These are phyloP conservation scores for Funneliformis geosporum DNA, from an alignment of 192 early-diverging fungal genomes.

Conservation along the genomic window DNA sequence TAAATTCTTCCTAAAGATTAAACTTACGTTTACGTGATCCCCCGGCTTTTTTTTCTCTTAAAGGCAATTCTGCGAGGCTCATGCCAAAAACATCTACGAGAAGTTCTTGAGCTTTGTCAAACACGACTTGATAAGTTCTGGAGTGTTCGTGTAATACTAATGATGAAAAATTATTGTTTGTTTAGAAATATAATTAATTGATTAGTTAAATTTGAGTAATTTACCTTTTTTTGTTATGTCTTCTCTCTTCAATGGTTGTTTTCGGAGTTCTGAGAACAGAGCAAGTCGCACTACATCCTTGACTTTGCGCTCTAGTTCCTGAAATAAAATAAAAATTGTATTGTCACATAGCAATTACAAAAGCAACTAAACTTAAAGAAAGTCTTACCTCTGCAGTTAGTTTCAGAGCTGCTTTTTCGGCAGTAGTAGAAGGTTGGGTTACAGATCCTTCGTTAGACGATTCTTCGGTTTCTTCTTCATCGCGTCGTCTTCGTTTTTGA, in stretches of 20 bases:
- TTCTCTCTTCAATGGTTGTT: slow-evolving; percentile 53
- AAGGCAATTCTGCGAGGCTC: slow-evolving; percentile 58
- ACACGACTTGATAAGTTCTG: slow-evolving; percentile 47
- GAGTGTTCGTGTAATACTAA: slow-evolving; percentile 55
- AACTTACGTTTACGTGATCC: slow-evolving; percentile 33
- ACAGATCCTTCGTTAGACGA: slow-evolving; percentile 9
- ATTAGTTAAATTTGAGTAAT: neutral
- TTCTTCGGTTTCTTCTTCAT: slow-evolving; percentile 9
- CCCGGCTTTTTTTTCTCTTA: slow-evolving; percentile 34
- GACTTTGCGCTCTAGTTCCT: slow-evolving; percentile 60
- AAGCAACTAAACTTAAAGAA: neutral
- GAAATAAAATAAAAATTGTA: neutral
- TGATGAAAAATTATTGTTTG: neutral
- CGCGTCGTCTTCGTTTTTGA: neutral
- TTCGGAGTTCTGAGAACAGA: slow-evolving; percentile 55
- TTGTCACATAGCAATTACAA: neutral
- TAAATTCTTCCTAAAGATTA: neutral
- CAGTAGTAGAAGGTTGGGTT: neutral
- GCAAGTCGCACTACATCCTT: slow-evolving; percentile 66
- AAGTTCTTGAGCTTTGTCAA: slow-evolving; percentile 50
- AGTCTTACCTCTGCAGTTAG: slow-evolving; percentile 13
- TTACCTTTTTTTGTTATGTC: slow-evolving; percentile 62
- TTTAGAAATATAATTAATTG: neutral
- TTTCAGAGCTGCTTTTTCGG: slow-evolving; percentile 10
- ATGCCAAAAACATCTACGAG: slow-evolving; percentile 63